Evolutionary conservation across 306 rosid species (phyloP).

Genomic region (Cicer cuneatum): DNA sequence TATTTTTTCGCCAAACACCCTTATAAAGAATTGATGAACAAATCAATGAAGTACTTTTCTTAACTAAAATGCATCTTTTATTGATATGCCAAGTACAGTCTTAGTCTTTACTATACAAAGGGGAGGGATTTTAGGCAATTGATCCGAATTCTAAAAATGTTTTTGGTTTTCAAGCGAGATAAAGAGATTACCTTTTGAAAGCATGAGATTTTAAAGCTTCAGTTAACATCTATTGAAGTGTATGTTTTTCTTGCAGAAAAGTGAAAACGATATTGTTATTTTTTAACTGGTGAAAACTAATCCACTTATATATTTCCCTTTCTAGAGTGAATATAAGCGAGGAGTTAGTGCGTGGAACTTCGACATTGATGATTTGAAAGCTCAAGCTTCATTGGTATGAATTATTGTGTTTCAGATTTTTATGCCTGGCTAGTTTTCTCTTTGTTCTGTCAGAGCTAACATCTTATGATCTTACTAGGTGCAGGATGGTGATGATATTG

Average conservation of each 20-base stretch:
- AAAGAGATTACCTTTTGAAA: conserved; percentile 16
- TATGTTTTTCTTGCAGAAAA: conserved; percentile 29
- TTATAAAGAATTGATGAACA: not conserved
- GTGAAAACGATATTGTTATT: conserved; percentile 7
- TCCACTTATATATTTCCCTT: conserved; percentile 30
- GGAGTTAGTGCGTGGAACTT: conserved; percentile 99
- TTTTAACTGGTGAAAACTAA: conserved; percentile 40
- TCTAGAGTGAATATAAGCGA: conserved; percentile 96
- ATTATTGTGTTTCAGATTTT: conserved; percentile 7
- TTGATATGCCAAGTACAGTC: not conserved
- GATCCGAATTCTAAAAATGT: conserved; percentile 16
- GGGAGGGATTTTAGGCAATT: conserved; percentile 34
- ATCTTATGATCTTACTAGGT: conserved; percentile 57
- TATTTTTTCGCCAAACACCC: conserved; percentile 11
- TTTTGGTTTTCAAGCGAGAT: conserved; percentile 22
- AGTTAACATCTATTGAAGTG: conserved; percentile 9
- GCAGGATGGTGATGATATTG: conserved; percentile 68
- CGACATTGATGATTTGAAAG: conserved; percentile 90
- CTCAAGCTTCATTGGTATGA: conserved; percentile 93
- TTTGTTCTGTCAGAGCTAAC: conserved; percentile 40
- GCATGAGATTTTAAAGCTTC: conserved; percentile 32
- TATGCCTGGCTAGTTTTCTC: conserved; percentile 14
- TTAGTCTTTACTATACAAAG: not conserved
- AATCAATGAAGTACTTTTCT: conserved; percentile 26
- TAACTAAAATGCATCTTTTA: conserved; percentile 6